Base-by-base conservation (phyloP, 192 early-diverging fungal species). In the Mortierella antarctica region DNA sequence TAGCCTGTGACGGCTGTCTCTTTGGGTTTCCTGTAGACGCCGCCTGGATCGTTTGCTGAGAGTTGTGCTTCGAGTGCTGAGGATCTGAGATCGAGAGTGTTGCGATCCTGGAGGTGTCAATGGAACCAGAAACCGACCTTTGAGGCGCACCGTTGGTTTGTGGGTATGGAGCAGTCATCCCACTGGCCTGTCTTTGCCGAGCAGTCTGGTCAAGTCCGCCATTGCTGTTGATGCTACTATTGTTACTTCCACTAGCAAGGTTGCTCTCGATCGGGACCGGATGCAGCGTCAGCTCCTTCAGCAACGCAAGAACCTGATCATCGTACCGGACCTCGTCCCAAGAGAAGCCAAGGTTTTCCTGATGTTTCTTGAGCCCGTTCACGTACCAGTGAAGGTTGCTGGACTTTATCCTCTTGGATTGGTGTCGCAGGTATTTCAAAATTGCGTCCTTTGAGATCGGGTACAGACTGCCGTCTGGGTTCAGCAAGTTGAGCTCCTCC, bases 321-420 rank as follows among this genome's bases (percentile, higher is more conserved):
- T 80, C 77, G 41, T 80, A 80, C 14, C 77, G 70, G 4, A 80
- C 65, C 47, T 71, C 63, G 49, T 80, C 77, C 77, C 77, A 80
- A 17, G 77, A 65, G 46, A 80, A 71, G 13, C 77, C 77, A 23
- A 80, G 47, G 57, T 72, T 72, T 42, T 80, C 77, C 54, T 80
- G 77, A 50, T 80, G 77, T 44, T 80, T 80, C 55, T 80, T 80
- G 64, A 80, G 70, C 53, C 77, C 77, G 17, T 80, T 80, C 40
- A 80, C 77, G 41, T 80, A 80, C 77, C 77, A 80, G 23, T 80
- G 77, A 12, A 80, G 65, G 42, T 80, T 80, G 39, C 77, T 80
- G 42, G 77, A 80, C 40, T 80, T 80, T 40, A 80, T 80, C 21
- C 77, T 50, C 47, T 80, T 80, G 45, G 77, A 71, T 44, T 80